phyloP scores from a whole-genome alignment of 1,284 basidiomycete genomes.

The Tilletia indica region DNA sequence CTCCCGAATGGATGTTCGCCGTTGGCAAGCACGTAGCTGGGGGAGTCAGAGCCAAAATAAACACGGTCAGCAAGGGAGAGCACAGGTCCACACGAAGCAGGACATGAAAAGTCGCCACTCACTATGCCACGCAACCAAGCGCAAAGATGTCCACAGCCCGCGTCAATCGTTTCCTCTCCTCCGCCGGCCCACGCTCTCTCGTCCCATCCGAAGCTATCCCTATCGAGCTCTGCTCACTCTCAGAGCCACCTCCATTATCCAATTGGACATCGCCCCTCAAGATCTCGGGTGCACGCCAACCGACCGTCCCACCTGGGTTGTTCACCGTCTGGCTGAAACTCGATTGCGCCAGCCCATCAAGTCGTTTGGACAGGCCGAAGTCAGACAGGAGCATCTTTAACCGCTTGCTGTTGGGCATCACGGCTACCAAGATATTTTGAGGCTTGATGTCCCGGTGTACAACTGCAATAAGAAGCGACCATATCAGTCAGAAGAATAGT shows the following conservation, averaged over 20 bases:
- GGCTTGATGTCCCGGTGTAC: constrained; percentile 98
- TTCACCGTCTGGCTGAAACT: constrained; percentile 53
- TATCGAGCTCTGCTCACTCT: constrained; percentile 33
- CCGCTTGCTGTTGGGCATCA: constrained; percentile 30
- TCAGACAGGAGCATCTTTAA: constrained; percentile 54
- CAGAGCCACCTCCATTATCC: constrained; percentile 32
- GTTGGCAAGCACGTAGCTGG: constrained; percentile 47
- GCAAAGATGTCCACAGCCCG: constrained; percentile 55
- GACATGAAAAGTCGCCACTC: constrained; percentile 6
- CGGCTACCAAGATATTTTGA: constrained; percentile 85
- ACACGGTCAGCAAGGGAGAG: not conserved
- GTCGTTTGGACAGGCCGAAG: constrained; percentile 52
- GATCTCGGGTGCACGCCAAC: constrained; percentile 55
- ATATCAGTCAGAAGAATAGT: too few relatives aligned
- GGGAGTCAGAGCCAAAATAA: constrained; percentile 3
- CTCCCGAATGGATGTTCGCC: constrained; percentile 53
- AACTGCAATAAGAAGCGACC: constrained; percentile 54
- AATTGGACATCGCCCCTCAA: constrained; percentile 44
- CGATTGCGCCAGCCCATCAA: constrained; percentile 51
- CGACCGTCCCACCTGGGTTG: constrained; percentile 52
- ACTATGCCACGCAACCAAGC: constrained; percentile 50
- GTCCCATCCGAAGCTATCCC: constrained; percentile 23
- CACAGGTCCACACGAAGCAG: not conserved
- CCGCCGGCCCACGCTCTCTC: constrained; percentile 10
- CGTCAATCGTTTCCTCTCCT: constrained; percentile 42